A percentile compares a stretch with the other conserved stretches of the same genome.
Evolutionary conservation across 2,329 filamentous ascomycete species (phyloP).

Genomic region (Monilinia vaccinii-corymbosi): DNA sequence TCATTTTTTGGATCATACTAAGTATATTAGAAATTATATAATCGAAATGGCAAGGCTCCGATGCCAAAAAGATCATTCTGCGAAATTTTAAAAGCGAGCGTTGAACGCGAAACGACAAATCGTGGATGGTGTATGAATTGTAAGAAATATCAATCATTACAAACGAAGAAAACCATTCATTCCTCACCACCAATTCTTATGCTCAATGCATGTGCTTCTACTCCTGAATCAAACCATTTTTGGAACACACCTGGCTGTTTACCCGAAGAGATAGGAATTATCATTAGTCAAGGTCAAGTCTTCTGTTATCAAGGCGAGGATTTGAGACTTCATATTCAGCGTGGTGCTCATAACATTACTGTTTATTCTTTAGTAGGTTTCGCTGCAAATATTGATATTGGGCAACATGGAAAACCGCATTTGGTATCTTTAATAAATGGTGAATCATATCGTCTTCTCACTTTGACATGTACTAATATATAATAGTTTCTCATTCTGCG

Average conservation of each 20-base stretch:
- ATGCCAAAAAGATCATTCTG: slow-evolving; percentile 63
- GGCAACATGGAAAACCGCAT: slow-evolving; percentile 78
- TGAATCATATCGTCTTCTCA: slow-evolving; percentile 29
- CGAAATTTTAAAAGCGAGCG: slow-evolving; percentile 81
- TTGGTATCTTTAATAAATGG: slow-evolving; percentile 87
- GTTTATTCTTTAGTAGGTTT: slow-evolving; percentile 89
- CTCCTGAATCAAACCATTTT: slow-evolving; percentile 63
- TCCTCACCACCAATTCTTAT: slow-evolving; percentile 77
- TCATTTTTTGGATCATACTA: slow-evolving; percentile 9
- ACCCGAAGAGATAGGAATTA: slow-evolving; percentile 87
- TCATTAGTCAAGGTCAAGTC: slow-evolving; percentile 83
- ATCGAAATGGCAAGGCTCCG: slow-evolving; percentile 42
- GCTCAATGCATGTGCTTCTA: slow-evolving; percentile 72
- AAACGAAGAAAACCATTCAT: slow-evolving; percentile 76
- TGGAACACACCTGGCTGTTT: slow-evolving; percentile 90
- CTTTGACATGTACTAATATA: slow-evolving; percentile 13
- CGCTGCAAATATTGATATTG: slow-evolving; percentile 81
- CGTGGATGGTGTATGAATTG: slow-evolving; percentile 92
- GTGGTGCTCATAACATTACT: slow-evolving; percentile 69
- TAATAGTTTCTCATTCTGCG: slow-evolving; percentile 55
- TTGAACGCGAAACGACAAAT: slow-evolving; percentile 81
- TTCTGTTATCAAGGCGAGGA: slow-evolving; percentile 94
- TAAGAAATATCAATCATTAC: slow-evolving; percentile 79
- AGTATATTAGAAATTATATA: slow-evolving; percentile 36
- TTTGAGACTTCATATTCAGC: slow-evolving; percentile 67